Conservation (phyloP, 106 monocot genomes). For the Agapanthus africanus region DNA sequence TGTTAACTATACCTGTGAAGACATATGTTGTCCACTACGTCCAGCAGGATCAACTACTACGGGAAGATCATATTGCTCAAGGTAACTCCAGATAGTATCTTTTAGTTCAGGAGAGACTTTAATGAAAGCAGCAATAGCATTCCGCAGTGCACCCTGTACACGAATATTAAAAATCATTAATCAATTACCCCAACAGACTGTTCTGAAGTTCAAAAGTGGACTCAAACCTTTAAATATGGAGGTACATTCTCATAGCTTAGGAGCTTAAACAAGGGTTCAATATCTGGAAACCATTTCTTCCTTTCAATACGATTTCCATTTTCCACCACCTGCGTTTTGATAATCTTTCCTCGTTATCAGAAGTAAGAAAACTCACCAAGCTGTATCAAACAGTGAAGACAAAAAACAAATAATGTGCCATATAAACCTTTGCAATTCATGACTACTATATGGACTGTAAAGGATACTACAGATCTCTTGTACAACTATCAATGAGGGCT, state of each 20-base stretch:
- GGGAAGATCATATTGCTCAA: slow-evolving; percentile 98
- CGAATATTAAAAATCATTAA: slow-evolving; percentile 1
- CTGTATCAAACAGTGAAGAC: background rate
- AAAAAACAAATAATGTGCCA: background rate
- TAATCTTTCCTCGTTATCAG: background rate
- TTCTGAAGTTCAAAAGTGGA: background rate
- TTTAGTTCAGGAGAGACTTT: slow-evolving; percentile 62
- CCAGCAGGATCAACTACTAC: slow-evolving; percentile 57
- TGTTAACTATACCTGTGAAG: slow-evolving; percentile 43
- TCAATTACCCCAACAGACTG: background rate
- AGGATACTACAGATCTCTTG: background rate
- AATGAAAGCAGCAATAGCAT: slow-evolving; percentile 74
- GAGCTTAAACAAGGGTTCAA: slow-evolving; percentile 93
- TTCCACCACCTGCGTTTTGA: slow-evolving; percentile 66
- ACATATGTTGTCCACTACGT: slow-evolving; percentile 29
- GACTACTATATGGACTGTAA: background rate
- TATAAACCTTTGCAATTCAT: background rate
- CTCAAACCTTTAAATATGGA: slow-evolving; percentile 79
- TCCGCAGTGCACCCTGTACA: slow-evolving; percentile 81
- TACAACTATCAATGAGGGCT: background rate
- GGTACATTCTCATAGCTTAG: slow-evolving; percentile 95
- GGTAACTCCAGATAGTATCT: slow-evolving; percentile 80
- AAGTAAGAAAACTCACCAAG: background rate
- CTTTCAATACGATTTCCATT: slow-evolving; percentile 86
- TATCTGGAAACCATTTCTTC: slow-evolving; percentile 93